Conservation (phyloP, 164 flowering plant genomes). For the Amborella trichopoda region DNA sequence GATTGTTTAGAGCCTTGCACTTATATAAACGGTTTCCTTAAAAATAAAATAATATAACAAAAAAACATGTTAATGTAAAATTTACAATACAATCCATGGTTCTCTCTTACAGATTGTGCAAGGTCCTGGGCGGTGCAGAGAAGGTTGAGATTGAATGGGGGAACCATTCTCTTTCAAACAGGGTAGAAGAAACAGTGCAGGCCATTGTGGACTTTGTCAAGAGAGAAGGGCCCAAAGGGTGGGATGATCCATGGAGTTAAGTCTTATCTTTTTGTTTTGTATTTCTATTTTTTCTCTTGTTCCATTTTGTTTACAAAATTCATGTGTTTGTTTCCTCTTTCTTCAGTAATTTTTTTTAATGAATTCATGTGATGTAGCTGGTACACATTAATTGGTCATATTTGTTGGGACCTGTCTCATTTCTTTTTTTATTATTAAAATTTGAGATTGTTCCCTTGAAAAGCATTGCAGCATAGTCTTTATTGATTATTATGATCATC, state of each 20-base stretch:
- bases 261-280: neutral
- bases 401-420: too few species aligned
- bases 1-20: too few species aligned
- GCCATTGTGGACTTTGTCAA: constrained; percentile 64
- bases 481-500: too few species aligned
- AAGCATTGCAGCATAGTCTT: too few species aligned
- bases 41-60: too few species aligned
- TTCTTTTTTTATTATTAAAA: too few species aligned
- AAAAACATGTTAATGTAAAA: too few species aligned
- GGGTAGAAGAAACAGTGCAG: constrained; percentile 67
- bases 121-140: constrained; percentile 44
- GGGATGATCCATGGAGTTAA: constrained; percentile 98
- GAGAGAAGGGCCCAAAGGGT: constrained; percentile 83
- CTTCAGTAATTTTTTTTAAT: neutral
- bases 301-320: neutral
- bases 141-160: constrained; percentile 73
- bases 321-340: neutral
- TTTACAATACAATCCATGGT: too few species aligned
- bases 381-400: too few species aligned
- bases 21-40: too few species aligned
- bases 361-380: too few species aligned
- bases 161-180: constrained; percentile 88
- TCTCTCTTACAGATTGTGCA: constrained; percentile 82
- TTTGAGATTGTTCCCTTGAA: too few species aligned
- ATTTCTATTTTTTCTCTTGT: neutral